These are phyloP conservation scores for Penicillium sp. DNA, from an alignment of 2,329 filamentous ascomycete genomes.

Conservation along the genomic window DNA sequence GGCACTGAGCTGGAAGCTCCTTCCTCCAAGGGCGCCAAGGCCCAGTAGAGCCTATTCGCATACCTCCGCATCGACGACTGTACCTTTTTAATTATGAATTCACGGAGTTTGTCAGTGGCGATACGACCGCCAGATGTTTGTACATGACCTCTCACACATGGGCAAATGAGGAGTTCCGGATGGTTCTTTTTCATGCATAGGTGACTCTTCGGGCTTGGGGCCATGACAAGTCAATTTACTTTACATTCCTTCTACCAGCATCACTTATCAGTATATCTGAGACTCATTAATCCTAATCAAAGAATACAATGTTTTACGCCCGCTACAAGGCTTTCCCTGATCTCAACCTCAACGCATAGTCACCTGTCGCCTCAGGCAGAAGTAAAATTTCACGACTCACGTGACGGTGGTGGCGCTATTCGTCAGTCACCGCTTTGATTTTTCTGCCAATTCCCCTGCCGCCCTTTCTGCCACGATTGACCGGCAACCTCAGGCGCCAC, in stretches of 20 bases:
- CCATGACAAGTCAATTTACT: conserved; percentile 4
- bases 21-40: conserved; percentile 35
- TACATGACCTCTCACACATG: conserved; percentile 10
- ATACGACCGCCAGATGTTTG: neutral
- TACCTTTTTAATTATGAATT: conserved; percentile 16
- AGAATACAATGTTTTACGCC: neutral
- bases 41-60: conserved; percentile 27
- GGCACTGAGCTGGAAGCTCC: conserved; percentile 71
- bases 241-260: conserved; percentile 5
- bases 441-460: neutral
- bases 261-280: conserved; percentile 26
- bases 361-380: neutral
- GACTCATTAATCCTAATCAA: conserved; percentile 22
- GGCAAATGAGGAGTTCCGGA: conserved; percentile 16
- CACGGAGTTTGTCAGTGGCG: conserved; percentile 6
- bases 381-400: neutral
- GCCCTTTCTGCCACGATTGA: neutral
- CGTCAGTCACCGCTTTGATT: neutral
- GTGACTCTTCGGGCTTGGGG: conserved; percentile 1
- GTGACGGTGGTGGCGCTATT: neutral
- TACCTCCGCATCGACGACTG: neutral
- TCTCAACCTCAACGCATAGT: neutral
- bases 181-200: conserved; percentile 18
- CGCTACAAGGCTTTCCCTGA: neutral
- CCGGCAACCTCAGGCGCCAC: neutral